Base-by-base conservation (phyloP, 306 rosid species). In the Morella rubra region DNA sequence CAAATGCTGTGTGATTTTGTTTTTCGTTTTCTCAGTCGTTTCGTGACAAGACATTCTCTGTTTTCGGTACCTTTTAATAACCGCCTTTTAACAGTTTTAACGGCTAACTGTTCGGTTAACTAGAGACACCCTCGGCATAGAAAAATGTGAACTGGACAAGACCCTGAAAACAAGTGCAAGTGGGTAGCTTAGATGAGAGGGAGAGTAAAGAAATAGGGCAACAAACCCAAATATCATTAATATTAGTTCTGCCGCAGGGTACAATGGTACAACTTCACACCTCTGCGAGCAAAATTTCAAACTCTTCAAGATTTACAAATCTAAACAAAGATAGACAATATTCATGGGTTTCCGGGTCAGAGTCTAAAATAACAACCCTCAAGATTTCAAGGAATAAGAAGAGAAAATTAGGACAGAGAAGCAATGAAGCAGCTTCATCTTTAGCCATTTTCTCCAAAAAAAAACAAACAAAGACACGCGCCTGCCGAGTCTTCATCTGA, bases 371-470 rank as follows among this genome's bases (percentile, higher is more conserved):
- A 82, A 3, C 11, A 50, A 74, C 81, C 82, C 76, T 42, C 9
- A 44, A 60, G 65, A 1, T 12, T 51, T 0, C 49, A 44, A 32
- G 7, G 11, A 65, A 51, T 15, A 69, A 13, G 7, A 50, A 71
- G 82, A 83, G 61, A 61, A 70, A 78, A 71, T 4, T 24, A 66
- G 69, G 81, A 67, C 45, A 87, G 96, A 91, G 98, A 94, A 91
- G 91, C 96, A 90, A 76, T 40, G 73, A 59, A 84, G 93, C 91
- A 91, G 93, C 96, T 89, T 90, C 98, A 75, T 93, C 89, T 84
- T 59, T n/a, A 46, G 50, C 44, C 40, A 52, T 71, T 68, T 60
- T 80, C 78, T 75, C 68, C 50, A 47, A 45, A 16, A 20, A 1
- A 41, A 8, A 53, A 8, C 12, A 37, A 54, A 64, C 46, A 49